Conservation (phyloP, 106 monocot species). For the Agapanthus africanus region DNA sequence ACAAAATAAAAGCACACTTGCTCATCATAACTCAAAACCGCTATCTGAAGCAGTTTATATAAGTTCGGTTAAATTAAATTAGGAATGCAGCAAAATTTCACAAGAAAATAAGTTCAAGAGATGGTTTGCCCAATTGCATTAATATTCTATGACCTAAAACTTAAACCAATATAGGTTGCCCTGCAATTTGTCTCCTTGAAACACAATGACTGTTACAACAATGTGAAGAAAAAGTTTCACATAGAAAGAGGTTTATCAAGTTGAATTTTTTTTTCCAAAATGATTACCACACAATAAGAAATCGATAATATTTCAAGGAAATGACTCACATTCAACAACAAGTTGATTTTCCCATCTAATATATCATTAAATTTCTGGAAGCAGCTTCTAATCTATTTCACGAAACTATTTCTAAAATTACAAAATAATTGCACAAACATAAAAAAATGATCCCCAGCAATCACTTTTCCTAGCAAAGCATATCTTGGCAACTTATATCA, state of each 20-base stretch:
- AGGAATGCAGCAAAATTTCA: no score
- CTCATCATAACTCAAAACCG: no score
- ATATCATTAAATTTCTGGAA: background rate
- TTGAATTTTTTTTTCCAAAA: background rate
- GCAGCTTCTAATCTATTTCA: background rate
- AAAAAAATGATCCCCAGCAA: background rate
- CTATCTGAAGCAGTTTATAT: no score
- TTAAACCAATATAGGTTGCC: background rate
- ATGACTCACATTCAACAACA: background rate
- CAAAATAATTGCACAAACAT: background rate
- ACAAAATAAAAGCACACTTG: no score
- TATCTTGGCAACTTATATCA: no score
- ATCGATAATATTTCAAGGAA: background rate
- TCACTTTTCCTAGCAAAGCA: background rate
- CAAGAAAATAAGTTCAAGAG: no score
- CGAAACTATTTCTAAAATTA: background rate
- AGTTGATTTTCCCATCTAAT: background rate
- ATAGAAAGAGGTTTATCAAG: background rate
- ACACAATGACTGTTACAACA: background rate
- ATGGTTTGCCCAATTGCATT: background rate
- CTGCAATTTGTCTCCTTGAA: background rate
- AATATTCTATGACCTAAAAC: background rate
- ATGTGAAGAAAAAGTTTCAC: background rate
- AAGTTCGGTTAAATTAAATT: no score
- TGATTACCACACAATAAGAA: background rate